phyloP scores from a whole-genome alignment of 2,329 filamentous ascomycete species.

The Fusarium robinianum region DNA sequence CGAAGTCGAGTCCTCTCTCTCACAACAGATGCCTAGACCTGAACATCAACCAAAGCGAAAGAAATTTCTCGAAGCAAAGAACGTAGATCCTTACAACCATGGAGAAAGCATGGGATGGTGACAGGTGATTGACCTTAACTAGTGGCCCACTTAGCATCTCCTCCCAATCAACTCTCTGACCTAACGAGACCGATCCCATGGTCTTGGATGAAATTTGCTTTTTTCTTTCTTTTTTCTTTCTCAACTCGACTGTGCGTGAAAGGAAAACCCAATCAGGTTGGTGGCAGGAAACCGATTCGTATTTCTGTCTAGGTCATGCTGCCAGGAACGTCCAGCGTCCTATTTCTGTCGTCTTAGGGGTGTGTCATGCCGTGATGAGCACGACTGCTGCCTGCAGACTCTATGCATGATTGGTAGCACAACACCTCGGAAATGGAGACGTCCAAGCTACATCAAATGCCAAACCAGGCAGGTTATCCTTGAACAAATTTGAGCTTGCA shows the following conservation, averaged over 20 bases:
- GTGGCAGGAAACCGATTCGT: constrained; percentile 16
- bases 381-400: constrained; percentile 26
- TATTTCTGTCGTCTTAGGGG: constrained; percentile 13
- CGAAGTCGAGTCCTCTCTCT: too few species aligned
- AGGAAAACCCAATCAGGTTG: background rate
- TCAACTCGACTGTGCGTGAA: too few species aligned
- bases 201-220: too few species aligned
- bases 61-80: too few species aligned
- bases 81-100: too few species aligned
- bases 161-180: too few species aligned
- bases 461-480: constrained; percentile 7
- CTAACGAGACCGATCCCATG: too few species aligned
- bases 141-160: too few species aligned
- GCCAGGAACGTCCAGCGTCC: constrained; percentile 29
- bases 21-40: too few species aligned
- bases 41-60: too few species aligned
- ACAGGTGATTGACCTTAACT: background rate
- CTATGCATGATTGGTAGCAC: constrained; percentile 25
- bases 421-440: constrained; percentile 14
- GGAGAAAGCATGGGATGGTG: background rate
- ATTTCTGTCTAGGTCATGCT: constrained; percentile 24
- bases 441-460: constrained; percentile 6
- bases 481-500: background rate
- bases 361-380: constrained; percentile 11
- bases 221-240: too few species aligned